These are phyloP conservation scores for Discostella stelligeroides DNA, from an alignment of 108 stramenopile genomes.

Conservation along the genomic window DNA sequence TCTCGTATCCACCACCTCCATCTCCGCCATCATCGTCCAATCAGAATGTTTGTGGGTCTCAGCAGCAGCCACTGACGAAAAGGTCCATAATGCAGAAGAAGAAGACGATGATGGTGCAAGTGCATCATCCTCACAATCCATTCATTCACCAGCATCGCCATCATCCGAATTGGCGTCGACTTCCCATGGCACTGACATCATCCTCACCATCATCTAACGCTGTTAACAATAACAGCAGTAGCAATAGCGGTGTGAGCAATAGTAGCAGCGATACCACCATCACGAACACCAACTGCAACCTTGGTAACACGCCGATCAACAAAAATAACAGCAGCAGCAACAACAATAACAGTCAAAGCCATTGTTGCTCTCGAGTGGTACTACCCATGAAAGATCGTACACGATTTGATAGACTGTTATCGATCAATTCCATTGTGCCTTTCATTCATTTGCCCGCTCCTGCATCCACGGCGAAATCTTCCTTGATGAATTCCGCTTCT, in stretches of 20 bases:
- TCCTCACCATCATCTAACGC: not conserved
- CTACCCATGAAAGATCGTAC: slow-evolving; percentile 17
- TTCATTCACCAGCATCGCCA: no score
- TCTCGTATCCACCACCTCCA: no score
- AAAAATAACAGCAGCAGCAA: not conserved
- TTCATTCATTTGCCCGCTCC: slow-evolving; percentile 36
- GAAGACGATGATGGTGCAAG: no score
- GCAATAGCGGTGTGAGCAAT: no score
- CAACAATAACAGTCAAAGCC: not conserved
- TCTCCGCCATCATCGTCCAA: not conserved
- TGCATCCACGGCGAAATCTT: not conserved
- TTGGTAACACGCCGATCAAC: not conserved
- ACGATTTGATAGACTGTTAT: slow-evolving; percentile 29
- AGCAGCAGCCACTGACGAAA: no score
- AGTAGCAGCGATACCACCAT: no score
- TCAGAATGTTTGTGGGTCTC: no score
- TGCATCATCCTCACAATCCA: no score
- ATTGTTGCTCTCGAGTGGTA: not conserved
- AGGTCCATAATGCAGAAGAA: no score
- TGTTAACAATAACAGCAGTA: slow-evolving; percentile 1
- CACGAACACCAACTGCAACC: no score
- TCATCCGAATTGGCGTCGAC: not conserved
- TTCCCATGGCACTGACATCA: not conserved
- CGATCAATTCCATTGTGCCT: slow-evolving; percentile 38
- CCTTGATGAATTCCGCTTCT: no score